Base-by-base conservation (phyloP, 768 basidiomycete species). In the Psilocybe sp. region DNA sequence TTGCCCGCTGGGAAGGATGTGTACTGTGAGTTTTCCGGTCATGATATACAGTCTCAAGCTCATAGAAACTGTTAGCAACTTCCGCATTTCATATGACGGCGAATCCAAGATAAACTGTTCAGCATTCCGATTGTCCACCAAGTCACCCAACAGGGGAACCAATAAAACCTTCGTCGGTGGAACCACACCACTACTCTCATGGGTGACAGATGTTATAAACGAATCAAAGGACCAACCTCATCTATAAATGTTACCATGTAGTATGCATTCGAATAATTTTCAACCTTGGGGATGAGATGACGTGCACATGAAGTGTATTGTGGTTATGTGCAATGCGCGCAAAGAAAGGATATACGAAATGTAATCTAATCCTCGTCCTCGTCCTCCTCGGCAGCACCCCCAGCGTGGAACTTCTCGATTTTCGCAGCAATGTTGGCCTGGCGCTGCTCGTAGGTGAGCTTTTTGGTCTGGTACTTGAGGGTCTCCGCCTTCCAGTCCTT, bases 401-500 rank as follows among this genome's bases (percentile, higher is more conserved):
- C 79, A 40, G 82, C 79, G 70, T 91, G 79, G 87, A 96, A 98
- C 50, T 86, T 85, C 64, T 86, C 82, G 71, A 98, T 98, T 78
- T 91, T 98, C 60, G 72, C 78, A 56, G 88, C 83, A 73, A 99
- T 92, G 52, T 78, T 79, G 56, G 76, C 84, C 69, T 82, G 79
- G 66, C 94, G 85, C 76, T 96, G 74, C 42, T 79, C 92, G 59
- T 78, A 63, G 34, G 84, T 91, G 66, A 93, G 86, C 68, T 77
- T 89, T 64, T 59, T 56, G 50, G 72, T 71, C 71, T 81, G 80
- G 79, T 80, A 78, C 69, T 95, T 92, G 62, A 78, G 66, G 50
- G 75, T 71, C 70, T 97, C 96, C 31, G 87, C 77, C 68, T 88
- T 92, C 95, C 95, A 98, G 74, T 95, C 91, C 62, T 80, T 80